Evolutionary conservation across 1,284 basidiomycete genomes (phyloP).

Genomic region (Pseudomicrostroma phylloplanum): DNA sequence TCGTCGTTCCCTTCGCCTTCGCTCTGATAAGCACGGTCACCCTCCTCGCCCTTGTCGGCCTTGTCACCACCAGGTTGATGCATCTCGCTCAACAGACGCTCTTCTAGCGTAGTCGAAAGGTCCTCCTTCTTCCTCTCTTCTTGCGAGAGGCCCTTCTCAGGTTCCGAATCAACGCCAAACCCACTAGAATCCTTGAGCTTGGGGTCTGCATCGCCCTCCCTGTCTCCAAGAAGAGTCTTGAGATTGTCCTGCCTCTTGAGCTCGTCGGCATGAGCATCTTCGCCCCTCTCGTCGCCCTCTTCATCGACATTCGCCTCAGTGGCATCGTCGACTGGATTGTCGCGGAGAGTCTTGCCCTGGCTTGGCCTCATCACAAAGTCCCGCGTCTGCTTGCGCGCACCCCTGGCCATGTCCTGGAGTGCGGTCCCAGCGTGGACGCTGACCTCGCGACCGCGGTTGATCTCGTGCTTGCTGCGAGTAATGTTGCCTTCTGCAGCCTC

Average conservation of each 20-base stretch:
- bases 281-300: background rate
- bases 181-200: background rate
- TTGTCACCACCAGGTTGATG: background rate
- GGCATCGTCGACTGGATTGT: background rate
- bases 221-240: background rate
- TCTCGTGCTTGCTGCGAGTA: constrained; percentile 33
- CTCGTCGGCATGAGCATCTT: background rate
- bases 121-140: constrained; percentile 5
- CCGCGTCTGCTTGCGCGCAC: background rate
- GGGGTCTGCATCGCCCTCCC: background rate
- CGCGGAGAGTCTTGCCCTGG: background rate
- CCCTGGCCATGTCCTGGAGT: constrained; percentile 18
- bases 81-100: constrained; percentile 7
- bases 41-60: background rate
- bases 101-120: constrained; percentile 10
- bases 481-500: constrained; percentile 1
- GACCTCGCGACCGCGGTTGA: constrained; percentile 12
- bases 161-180: background rate
- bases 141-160: background rate
- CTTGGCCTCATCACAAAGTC: background rate
- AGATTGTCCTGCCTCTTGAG: background rate
- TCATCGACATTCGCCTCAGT: background rate
- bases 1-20: background rate
- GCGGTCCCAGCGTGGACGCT: constrained; percentile 23
- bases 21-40: background rate